Percentiles rank a stretch among this genome's conserved stretches.
These are phyloP conservation scores for Chromera velia DNA, from an alignment of 73 alveolate genomes.

Conservation along the genomic window DNA sequence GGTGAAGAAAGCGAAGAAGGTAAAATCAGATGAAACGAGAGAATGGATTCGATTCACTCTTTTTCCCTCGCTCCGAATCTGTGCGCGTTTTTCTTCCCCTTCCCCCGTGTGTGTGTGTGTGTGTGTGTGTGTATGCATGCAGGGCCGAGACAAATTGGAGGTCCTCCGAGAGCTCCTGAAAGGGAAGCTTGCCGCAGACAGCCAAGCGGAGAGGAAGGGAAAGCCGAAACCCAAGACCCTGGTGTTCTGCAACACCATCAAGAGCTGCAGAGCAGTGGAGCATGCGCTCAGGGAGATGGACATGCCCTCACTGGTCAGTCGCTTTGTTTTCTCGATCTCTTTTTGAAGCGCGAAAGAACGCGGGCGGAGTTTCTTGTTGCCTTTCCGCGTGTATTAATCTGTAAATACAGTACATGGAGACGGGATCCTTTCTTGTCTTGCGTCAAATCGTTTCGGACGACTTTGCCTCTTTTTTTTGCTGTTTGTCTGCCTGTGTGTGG, in stretches of 20 bases:
- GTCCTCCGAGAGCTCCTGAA: background rate
- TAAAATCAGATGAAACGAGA: background rate
- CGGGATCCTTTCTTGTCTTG: no score
- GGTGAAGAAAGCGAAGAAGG: no score
- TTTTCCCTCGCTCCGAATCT: no score
- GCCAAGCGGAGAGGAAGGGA: background rate
- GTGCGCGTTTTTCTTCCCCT: background rate
- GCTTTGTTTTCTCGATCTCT: no score
- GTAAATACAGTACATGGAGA: background rate
- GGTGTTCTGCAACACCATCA: constrained; percentile 66
- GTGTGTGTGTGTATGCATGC: no score
- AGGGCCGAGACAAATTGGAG: background rate
- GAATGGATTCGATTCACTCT: no score
- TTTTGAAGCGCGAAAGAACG: no score
- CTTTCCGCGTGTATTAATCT: no score
- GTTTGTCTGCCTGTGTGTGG: no score
- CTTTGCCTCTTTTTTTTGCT: no score
- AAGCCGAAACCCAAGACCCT: constrained; percentile 48
- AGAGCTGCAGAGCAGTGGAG: constrained; percentile 71
- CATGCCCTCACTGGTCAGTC: constrained; percentile 15
- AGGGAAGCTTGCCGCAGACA: background rate
- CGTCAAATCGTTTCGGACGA: no score
- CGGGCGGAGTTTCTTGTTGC: no score
- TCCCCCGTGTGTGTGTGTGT: background rate
- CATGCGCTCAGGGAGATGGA: constrained; percentile 53